These are phyloP conservation scores for Fistulinella cinereoalba DNA, from an alignment of 1,284 basidiomycete genomes.

Conservation along the genomic window DNA sequence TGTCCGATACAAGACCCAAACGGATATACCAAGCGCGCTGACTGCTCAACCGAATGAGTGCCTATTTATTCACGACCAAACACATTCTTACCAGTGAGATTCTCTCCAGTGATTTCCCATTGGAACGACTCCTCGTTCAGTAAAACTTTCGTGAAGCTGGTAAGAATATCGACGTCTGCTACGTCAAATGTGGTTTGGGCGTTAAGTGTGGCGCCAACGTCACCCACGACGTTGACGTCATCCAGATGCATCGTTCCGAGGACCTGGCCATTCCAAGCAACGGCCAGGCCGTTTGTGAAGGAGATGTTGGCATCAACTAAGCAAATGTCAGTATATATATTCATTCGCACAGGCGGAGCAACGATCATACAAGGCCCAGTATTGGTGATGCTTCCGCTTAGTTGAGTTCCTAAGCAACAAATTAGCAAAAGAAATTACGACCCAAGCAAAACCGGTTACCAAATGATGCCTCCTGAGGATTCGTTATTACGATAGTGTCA, in stretches of 20 bases:
- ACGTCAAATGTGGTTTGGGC: slow-evolving; percentile 59
- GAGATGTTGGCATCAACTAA: slow-evolving; percentile 69
- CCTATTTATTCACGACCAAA: not conserved
- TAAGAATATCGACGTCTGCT: slow-evolving; percentile 56
- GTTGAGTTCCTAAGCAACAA: slow-evolving; percentile 42
- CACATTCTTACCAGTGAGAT: slow-evolving; percentile 50
- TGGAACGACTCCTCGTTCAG: slow-evolving; percentile 69
- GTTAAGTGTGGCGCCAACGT: slow-evolving; percentile 63
- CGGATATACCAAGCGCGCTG: slow-evolving; percentile 48
- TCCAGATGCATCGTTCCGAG: slow-evolving; percentile 67
- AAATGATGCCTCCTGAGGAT: slow-evolving; percentile 59
- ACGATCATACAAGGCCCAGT: slow-evolving; percentile 65
- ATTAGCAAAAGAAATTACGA: slow-evolving; percentile 4
- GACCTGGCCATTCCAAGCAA: slow-evolving; percentile 59
- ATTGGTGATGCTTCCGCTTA: slow-evolving; percentile 69
- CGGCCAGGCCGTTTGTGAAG: slow-evolving; percentile 62
- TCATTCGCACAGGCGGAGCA: not conserved
- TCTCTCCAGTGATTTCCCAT: slow-evolving; percentile 71
- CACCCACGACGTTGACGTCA: slow-evolving; percentile 53
- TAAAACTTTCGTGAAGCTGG: slow-evolving; percentile 65
- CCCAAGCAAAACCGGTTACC: slow-evolving; percentile 31
- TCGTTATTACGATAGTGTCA: slow-evolving; percentile 55
- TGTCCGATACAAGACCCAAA: not conserved
- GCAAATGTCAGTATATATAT: slow-evolving; percentile 8
- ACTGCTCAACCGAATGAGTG: slow-evolving; percentile 35